Conservation (phyloP, 1,139 yeast species). For the Hansenula sp. region DNA sequence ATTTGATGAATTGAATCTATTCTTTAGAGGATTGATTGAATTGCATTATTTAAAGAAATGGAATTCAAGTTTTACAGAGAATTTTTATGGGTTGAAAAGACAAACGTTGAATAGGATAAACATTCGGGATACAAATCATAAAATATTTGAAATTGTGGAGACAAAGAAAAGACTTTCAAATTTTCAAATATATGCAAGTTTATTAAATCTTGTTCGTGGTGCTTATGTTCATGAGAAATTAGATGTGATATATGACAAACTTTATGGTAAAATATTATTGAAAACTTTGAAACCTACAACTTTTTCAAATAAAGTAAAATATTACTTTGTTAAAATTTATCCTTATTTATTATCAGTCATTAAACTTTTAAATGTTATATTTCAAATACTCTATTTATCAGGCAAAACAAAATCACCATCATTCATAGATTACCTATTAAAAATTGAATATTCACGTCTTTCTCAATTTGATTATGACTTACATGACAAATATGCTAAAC, state of each 20-base stretch:
- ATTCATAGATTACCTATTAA: conserved; percentile 55
- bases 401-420: conserved; percentile 66
- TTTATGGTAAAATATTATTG: conserved; percentile 46
- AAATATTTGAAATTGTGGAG: conserved; percentile 46
- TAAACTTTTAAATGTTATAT: conserved; percentile 49
- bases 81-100: conserved; percentile 85
- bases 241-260: conserved; percentile 58
- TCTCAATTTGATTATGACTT: conserved; percentile 56
- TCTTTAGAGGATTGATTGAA: conserved; percentile 65
- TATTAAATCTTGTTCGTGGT: conserved; percentile 60
- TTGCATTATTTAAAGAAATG: conserved; percentile 66
- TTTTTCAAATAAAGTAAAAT: conserved; percentile 27
- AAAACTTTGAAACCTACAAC: conserved; percentile 31
- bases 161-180: conserved; percentile 48
- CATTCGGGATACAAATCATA: conserved; percentile 17
- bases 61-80: conserved; percentile 88
- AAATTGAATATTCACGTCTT: conserved; percentile 67
- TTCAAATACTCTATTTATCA: conserved; percentile 64
- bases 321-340: conserved; percentile 50
- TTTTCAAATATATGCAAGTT: conserved; percentile 52
- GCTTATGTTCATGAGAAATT: conserved; percentile 71
- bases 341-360: conserved; percentile 53
- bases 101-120: conserved; percentile 29
- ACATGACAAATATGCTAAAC: conserved; percentile 23
- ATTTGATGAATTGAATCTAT: conserved; percentile 72